Base-by-base conservation (phyloP, 2,329 filamentous ascomycete genomes). In the Cytospora schulzeri region DNA sequence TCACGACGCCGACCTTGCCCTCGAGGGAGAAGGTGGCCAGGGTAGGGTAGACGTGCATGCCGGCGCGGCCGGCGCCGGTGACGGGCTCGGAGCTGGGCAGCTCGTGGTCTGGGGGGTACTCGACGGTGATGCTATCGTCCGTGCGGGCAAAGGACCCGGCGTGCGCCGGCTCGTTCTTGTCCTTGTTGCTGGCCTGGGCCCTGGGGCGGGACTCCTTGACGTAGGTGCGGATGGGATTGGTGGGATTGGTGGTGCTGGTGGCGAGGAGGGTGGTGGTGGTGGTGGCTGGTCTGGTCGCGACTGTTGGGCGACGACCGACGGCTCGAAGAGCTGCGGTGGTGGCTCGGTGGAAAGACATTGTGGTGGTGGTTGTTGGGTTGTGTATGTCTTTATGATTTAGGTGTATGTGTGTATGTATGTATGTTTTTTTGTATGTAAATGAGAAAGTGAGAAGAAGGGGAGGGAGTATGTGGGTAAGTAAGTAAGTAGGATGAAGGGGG, bases 21-120 rank as follows among this genome's bases (percentile, higher is more conserved):
- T 96, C 90, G 38, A 98, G 85, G 11, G 92, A 94, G 80, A 97
- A 98, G 52, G 87, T 87, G 38, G 91, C 88, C 31, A 97, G 85
- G 0, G 93, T 96, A 29, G 92, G 89, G 81, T 92, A 93, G 78
- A 91, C 90, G 73, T 95, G 91, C 73, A 89, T 85, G 22, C 91
- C 92, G 0, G 71, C 67, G 26, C 70, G 65, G 67, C 91, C 91
- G 59, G 91, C 85, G 57, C 92, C 92, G 68, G 88, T 84, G 9
- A 94, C 87, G 4, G 91, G 89, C 63, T 82, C 80, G 64, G 88
- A 90, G 51, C 85, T 83, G 12, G 92, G 92, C 69, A 95, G 83
- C 66, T 93, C 85, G 63, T 85, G 79, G 72, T 92, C 90, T 45
- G 86, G 85, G 0, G 92, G 92, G 73, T 96, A 92, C 75, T 92